These are phyloP conservation scores for Penicillium polonicum DNA, from an alignment of 2,329 filamentous ascomycete species.

Conservation along the genomic window DNA sequence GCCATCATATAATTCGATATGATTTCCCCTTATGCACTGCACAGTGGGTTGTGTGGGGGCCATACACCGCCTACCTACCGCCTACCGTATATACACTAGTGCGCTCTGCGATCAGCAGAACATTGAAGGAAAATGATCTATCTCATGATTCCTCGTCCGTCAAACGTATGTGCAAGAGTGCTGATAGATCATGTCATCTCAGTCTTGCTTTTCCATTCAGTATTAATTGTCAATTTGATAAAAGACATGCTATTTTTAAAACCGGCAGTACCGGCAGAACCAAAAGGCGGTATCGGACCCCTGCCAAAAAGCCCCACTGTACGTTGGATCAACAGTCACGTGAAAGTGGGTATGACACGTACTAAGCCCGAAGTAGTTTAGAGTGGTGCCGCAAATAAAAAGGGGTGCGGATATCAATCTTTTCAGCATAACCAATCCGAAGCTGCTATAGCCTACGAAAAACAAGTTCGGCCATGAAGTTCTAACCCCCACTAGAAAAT, in stretches of 20 bases:
- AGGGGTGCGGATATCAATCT: neutral
- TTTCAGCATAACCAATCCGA: neutral
- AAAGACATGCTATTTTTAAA: neutral
- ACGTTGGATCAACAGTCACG: neutral
- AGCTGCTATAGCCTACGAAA: neutral
- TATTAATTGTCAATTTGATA: neutral
- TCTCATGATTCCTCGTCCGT: no score
- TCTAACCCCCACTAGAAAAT: neutral
- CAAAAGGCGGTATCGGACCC: neutral
- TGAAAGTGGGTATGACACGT: neutral
- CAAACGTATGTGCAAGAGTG: fast-evolving
- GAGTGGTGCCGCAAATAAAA: neutral
- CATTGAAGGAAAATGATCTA: neutral
- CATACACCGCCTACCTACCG: neutral
- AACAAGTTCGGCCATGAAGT: neutral
- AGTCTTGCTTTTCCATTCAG: neutral
- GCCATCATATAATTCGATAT: conserved; percentile 3
- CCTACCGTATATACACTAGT: neutral
- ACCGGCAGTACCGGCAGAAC: neutral
- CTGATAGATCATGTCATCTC: fast-evolving
- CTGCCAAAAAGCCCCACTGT: neutral
- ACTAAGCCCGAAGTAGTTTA: neutral
- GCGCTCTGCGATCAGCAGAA: neutral
- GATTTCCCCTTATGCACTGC: neutral
- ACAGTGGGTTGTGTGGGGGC: neutral